These are phyloP conservation scores for Penicillium olsonii DNA, from an alignment of 2,329 filamentous ascomycete genomes.

Conservation along the genomic window DNA sequence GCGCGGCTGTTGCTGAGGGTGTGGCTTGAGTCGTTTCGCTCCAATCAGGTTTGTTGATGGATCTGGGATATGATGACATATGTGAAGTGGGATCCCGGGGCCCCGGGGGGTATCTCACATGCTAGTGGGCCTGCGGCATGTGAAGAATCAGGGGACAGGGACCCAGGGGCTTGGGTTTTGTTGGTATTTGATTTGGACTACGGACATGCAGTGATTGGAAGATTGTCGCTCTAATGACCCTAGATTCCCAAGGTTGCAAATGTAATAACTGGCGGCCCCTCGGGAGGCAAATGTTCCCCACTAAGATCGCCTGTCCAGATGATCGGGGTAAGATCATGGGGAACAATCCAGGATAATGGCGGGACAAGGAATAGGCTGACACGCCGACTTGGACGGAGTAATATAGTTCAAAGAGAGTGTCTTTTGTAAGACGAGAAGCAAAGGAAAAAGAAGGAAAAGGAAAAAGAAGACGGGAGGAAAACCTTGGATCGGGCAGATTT, in stretches of 20 bases:
- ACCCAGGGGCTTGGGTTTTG: neutral
- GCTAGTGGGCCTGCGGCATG: neutral
- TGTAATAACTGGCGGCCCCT: neutral
- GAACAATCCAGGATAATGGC: too few relatives aligned
- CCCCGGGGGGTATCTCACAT: neutral
- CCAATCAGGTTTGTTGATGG: neutral
- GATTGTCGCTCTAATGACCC: neutral
- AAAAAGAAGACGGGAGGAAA: conserved; percentile 11
- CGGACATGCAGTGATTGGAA: too few relatives aligned
- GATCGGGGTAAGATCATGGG: conserved; percentile 19
- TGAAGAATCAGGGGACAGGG: conserved; percentile 1
- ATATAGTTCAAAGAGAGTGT: too few relatives aligned
- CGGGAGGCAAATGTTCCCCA: conserved; percentile 4
- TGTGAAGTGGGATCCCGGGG: neutral
- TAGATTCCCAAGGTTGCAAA: too few relatives aligned
- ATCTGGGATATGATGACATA: conserved; percentile 1
- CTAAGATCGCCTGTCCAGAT: conserved; percentile 15
- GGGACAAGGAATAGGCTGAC: too few relatives aligned
- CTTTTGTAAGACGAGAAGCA: too few relatives aligned
- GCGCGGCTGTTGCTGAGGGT: conserved; percentile 42
- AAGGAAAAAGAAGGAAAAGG: neutral
- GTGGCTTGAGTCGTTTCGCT: conserved; percentile 38
- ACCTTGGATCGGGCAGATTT: conserved; percentile 18
- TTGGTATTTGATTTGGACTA: too few relatives aligned
- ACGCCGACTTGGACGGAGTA: too few relatives aligned